phyloP scores from a whole-genome alignment of 2,329 filamentous ascomycete genomes.

The Colletotrichum coccodes region DNA sequence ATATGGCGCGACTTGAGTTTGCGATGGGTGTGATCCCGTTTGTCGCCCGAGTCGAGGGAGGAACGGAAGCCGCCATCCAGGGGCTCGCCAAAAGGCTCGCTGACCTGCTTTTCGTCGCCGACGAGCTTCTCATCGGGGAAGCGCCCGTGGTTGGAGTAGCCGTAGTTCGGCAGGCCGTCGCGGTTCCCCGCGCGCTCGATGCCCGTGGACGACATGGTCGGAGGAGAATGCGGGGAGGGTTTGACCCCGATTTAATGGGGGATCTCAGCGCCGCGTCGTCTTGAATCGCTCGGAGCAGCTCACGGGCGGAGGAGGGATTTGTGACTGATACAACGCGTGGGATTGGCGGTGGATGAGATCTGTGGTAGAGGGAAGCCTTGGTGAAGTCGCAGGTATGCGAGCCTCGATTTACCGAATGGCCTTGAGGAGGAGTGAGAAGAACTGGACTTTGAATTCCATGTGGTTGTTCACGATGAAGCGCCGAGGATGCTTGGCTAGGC shows the following conservation, averaged over 20 bases:
- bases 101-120: conserved; percentile 21
- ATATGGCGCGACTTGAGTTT: conserved; percentile 66
- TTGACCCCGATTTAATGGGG: background rate
- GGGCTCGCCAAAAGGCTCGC: conserved; percentile 15
- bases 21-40: conserved; percentile 57
- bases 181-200: conserved; percentile 32
- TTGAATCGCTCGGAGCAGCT: background rate
- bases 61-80: conserved; percentile 22
- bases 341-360: background rate
- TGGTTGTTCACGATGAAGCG: conserved; percentile 6
- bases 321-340: background rate
- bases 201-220: conserved; percentile 37
- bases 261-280: background rate
- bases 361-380: background rate
- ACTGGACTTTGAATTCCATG: conserved; percentile 40
- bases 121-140: conserved; percentile 23
- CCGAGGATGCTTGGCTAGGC: background rate
- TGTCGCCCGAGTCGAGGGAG: conserved; percentile 25
- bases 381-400: background rate
- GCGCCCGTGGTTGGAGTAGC: conserved; percentile 3
- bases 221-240: conserved; percentile 1
- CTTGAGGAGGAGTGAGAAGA: conserved; percentile 40
- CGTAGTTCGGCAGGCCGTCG: conserved; percentile 17
- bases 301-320: background rate
- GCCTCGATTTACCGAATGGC: conserved; percentile 35